A percentile compares a stretch with the other conserved stretches of the same genome.
Conservation (phyloP, 225 moss, liverwort and hornwort species). For the Anthoceros angustus region DNA sequence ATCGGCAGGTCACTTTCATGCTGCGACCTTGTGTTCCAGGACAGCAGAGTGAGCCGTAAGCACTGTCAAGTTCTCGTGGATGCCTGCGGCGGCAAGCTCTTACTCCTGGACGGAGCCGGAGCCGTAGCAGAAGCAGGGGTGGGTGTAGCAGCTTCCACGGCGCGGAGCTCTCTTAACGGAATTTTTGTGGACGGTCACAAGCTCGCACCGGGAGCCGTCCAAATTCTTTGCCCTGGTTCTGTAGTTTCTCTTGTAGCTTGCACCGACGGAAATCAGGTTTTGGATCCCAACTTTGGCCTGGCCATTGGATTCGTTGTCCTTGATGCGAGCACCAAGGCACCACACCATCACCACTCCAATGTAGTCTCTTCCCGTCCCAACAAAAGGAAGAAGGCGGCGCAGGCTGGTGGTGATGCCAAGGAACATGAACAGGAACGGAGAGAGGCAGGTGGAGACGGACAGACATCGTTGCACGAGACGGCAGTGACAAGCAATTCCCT, state of each 20-base stretch:
- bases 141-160: too few relatives aligned
- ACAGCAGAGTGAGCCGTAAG: slow-evolving; percentile 27
- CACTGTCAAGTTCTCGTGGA: slow-evolving; percentile 29
- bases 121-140: background rate
- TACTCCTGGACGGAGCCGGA: slow-evolving; percentile 20
- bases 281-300: slow-evolving; percentile 15
- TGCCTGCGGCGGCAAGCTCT: slow-evolving; percentile 8
- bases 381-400: too few relatives aligned
- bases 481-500: too few relatives aligned
- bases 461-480: too few relatives aligned
- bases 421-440: too few relatives aligned
- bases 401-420: too few relatives aligned
- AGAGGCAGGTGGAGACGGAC: too few relatives aligned
- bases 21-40: slow-evolving; percentile 27
- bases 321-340: slow-evolving; percentile 4
- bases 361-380: too few relatives aligned
- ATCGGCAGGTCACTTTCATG: slow-evolving; percentile 25
- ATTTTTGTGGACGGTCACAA: slow-evolving; percentile 18
- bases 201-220: slow-evolving; percentile 7
- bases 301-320: slow-evolving; percentile 17
- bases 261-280: slow-evolving; percentile 10
- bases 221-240: slow-evolving; percentile 11
- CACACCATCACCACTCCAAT: too few relatives aligned
- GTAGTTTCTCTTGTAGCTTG: slow-evolving; percentile 18
- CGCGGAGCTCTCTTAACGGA: slow-evolving; percentile 10